Evolutionary conservation across 2,329 filamentous ascomycete species (phyloP), one percentile per base, ranked within the genome.

Genomic region (Monosporascus sp.): DNA sequence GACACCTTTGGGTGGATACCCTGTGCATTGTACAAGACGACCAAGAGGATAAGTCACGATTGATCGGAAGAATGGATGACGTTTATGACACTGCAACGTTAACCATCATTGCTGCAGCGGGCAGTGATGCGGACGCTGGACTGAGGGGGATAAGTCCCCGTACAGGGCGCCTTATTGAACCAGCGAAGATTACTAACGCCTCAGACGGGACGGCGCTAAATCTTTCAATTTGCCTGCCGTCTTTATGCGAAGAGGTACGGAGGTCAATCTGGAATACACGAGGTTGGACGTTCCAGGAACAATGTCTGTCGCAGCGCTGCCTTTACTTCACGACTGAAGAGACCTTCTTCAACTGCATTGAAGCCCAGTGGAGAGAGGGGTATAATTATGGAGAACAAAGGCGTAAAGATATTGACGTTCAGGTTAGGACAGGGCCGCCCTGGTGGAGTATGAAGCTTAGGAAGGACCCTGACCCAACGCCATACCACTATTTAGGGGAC

Each of bases 271-370:
- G 41, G 41, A 5, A 26, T 20, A 20, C 41, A 14, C 48, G 55
- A n/a, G 55, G 55, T 6, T 60, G 58, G 58, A 55, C 56, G 22
- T 52, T 55, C 24, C 58, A 60, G 44, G 58, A 60, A 51, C 55
- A 54, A 24, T 43, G 26, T 14, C 52, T 60, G 11, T 58, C 58
- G 9, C 54, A 52, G 20, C 55, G 58, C 7, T 51, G 48, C 24
- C 37, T 58, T 3, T 52, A 56, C 53, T 58, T 60, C 22, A 50
- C 51, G 6, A 14, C 18, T 18, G 48, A 50, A 15, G 41, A 44
- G 14, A 5, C 5, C 20, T 44, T 44, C 11, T 44, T 44, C 3
- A 44, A 44, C 41, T 44, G 41, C 5, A 44, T 0, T 7, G 41
- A 44, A 26, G 2, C 7, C 1, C 41, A 44, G 9, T 24, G 41